Percentiles rank a stretch among this genome's conserved stretches.
Evolutionary conservation across 306 rosid genomes (phyloP).

Genomic region (Arachis hypogaea): DNA sequence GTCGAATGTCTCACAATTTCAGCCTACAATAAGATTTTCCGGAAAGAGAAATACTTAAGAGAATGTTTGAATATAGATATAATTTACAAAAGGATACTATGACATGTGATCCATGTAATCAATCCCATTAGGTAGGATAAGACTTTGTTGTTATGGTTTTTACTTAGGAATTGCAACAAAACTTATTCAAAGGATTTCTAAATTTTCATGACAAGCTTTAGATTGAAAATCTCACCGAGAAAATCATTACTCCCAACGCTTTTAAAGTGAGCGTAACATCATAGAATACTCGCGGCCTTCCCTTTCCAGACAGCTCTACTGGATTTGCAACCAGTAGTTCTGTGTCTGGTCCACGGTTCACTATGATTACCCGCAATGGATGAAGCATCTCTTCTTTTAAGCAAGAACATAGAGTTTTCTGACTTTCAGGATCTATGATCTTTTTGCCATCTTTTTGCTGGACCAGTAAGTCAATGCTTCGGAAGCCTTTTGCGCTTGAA

Average conservation of each 20-base stretch:
- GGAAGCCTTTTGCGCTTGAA: constrained; percentile 58
- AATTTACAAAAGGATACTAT: too few relatives aligned
- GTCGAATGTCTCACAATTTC: constrained; percentile 83
- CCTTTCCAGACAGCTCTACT: constrained; percentile 75
- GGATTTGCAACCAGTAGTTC: constrained; percentile 91
- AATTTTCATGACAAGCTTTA: constrained; percentile 9
- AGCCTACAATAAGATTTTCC: constrained; percentile 50
- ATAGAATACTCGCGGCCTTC: constrained; percentile 88
- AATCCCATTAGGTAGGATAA: too few relatives aligned
- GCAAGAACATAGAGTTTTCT: constrained; percentile 61
- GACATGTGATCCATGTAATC: background rate
- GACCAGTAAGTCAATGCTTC: constrained; percentile 68
- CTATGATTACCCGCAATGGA: constrained; percentile 71
- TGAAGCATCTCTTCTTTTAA: constrained; percentile 76
- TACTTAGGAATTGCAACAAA: background rate
- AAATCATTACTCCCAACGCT: constrained; percentile 63
- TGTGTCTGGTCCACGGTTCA: constrained; percentile 78
- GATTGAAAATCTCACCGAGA: constrained; percentile 55
- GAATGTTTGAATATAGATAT: background rate
- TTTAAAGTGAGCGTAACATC: constrained; percentile 79
- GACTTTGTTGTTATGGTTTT: background rate
- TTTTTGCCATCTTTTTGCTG: constrained; percentile 71
- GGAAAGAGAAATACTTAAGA: too few relatives aligned
- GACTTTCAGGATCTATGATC: constrained; percentile 71
- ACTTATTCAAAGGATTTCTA: constrained; percentile 27